These are phyloP conservation scores for Melaleuca quinquenervia DNA, from an alignment of 345 rosid genomes.

Conservation along the genomic window DNA sequence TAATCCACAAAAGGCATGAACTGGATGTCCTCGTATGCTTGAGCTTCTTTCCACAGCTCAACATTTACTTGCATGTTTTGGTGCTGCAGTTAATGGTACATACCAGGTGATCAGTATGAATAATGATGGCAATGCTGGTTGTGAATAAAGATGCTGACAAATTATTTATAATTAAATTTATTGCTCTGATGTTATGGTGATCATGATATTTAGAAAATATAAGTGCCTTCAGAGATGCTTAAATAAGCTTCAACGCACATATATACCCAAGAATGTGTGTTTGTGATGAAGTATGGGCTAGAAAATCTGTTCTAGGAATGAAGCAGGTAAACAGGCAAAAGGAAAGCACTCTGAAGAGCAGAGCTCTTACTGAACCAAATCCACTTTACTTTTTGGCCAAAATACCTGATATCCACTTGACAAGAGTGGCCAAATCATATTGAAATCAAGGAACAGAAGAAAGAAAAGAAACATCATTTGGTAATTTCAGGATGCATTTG, in stretches of 20 bases:
- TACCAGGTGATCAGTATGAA: neutral
- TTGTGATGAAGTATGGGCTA: neutral
- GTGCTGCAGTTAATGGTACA: constrained; percentile 32
- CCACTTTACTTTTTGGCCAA: neutral
- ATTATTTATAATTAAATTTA: neutral
- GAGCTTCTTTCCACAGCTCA: constrained; percentile 90
- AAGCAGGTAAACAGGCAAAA: neutral
- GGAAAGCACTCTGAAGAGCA: neutral
- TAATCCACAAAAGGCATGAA: constrained; percentile 92
- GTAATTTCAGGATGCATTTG: neutral
- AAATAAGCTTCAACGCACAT: neutral
- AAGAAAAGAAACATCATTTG: neutral
- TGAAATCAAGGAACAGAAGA: neutral
- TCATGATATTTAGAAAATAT: neutral
- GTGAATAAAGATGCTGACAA: neutral
- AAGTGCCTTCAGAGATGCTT: neutral
- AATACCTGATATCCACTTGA: neutral
- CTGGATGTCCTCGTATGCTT: constrained; percentile 73
- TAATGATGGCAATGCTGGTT: neutral
- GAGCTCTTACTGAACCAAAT: neutral
- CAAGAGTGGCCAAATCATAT: neutral
- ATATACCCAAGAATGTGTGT: neutral
- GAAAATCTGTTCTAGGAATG: neutral
- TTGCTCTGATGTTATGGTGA: neutral
- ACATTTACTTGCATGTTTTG: constrained; percentile 54